Evolutionary conservation across 2,329 filamentous ascomycete species (phyloP).

Genomic region (Alternaria arbusti): DNA sequence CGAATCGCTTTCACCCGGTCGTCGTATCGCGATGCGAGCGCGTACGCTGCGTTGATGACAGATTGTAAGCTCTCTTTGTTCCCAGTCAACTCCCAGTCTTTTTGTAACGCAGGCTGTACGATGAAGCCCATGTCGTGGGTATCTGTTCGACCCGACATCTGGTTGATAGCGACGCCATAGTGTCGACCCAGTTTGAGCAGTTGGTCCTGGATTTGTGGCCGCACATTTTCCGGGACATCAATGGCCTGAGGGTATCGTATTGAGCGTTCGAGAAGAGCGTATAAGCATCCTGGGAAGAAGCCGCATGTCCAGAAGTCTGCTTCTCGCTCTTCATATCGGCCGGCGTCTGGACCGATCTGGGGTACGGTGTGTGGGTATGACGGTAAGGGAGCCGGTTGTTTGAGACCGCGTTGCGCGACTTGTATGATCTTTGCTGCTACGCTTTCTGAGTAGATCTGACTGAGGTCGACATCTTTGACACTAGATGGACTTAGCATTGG

Average conservation of each 20-base stretch:
- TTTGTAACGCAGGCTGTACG: conserved; percentile 55
- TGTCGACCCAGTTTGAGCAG: conserved; percentile 37
- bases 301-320: conserved; percentile 48
- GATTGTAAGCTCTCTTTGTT: conserved; percentile 49
- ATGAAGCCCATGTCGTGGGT: conserved; percentile 65
- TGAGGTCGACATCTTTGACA: conserved; percentile 35
- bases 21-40: conserved; percentile 54
- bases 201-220: conserved; percentile 28
- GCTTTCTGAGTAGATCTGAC: conserved; percentile 38
- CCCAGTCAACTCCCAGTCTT: conserved; percentile 57
- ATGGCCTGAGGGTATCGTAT: conserved; percentile 38
- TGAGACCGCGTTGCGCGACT: conserved; percentile 38
- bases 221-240: conserved; percentile 22
- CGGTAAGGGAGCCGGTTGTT: conserved; percentile 35
- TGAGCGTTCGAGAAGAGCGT: conserved; percentile 40
- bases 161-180: conserved; percentile 40
- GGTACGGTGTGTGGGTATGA: conserved; percentile 45
- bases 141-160: conserved; percentile 51
- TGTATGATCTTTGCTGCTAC: conserved; percentile 41
- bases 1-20: conserved; percentile 53
- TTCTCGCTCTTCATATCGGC: conserved; percentile 43
- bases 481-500: conserved; percentile 7
- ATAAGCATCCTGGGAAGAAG: conserved; percentile 46
- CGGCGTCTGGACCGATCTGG: conserved; percentile 30
- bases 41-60: conserved; percentile 54